Evolutionary conservation across 495 filamentous ascomycete species (phyloP), one percentile per base, ranked within the genome.

Genomic region (Podospora tetraspora): DNA sequence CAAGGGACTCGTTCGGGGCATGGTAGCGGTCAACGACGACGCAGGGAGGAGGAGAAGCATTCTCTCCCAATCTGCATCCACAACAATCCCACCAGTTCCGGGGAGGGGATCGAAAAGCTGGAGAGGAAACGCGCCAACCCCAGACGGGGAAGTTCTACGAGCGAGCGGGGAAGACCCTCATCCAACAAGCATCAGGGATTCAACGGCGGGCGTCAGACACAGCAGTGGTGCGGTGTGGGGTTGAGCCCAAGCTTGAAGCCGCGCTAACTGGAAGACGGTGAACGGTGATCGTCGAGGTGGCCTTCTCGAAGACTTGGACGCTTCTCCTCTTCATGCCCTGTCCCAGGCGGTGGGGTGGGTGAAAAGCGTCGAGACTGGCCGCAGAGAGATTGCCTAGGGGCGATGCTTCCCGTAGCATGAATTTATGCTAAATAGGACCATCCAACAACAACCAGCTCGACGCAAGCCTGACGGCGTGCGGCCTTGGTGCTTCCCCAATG

Each of bases 371-470:
- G 57, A 60, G 29, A 68, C 63, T 63, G 62, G 63, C 37, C 65
- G 58, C 66, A 59, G 64, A 70, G 73, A 76, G 71, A 75, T 76
- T 76, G 64, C 68, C 64, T 61, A 72, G 71, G 72, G 71, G 66
- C 74, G 43, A 68, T 67, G 66, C 67, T 70, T 69, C 61, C 72
- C 66, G 69, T 58, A 70, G 71, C 43, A 52, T 68, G 72, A 72
- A 62, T 77, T 77, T 77, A 77, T 77, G 74, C 75, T 77, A 77
- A 77, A 77, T 75, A 65, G 68, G 12, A 67, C 23, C 12, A 13
- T 13, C 34, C 74, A 71, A 64, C 69, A 57, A 12, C 34, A 43
- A 43, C 34, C 34, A 43, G 34, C 34, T 43, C 34, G 32, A 59
- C 61, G 63, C 63, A 70, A 71, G 70, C 69, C 70, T 72, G 32